phyloP scores from a whole-genome alignment of 192 early-diverging fungal genomes.

The Coemansia sp. region DNA sequence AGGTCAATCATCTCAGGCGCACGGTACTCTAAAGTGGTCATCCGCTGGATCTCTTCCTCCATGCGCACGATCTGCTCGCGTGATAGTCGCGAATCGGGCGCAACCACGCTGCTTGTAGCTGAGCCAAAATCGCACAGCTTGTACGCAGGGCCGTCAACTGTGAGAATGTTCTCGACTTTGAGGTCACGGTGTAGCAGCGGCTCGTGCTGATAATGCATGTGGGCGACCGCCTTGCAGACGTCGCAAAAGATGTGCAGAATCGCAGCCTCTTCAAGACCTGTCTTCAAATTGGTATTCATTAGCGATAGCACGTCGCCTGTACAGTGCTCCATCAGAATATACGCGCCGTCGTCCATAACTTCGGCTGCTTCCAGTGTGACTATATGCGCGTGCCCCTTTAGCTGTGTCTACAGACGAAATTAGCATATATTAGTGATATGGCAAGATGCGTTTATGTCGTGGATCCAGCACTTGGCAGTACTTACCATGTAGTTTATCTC shows the following conservation, averaged over 20 bases:
- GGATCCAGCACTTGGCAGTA: background rate
- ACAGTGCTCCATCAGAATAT: constrained; percentile 94
- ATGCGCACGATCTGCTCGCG: constrained; percentile 68
- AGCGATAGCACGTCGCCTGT: constrained; percentile 67
- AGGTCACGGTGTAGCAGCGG: constrained; percentile 85
- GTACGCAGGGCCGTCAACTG: constrained; percentile 59
- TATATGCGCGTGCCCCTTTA: constrained; percentile 77
- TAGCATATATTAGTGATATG: background rate
- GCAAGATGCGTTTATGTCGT: background rate
- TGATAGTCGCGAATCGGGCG: constrained; percentile 36
- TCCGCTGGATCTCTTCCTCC: constrained; percentile 87
- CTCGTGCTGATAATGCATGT: constrained; percentile 81
- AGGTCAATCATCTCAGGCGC: constrained; percentile 95
- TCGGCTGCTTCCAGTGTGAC: constrained; percentile 75
- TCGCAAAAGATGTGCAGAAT: constrained; percentile 87
- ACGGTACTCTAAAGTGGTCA: constrained; percentile 93
- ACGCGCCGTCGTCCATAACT: constrained; percentile 60
- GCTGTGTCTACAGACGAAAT: constrained; percentile 51
- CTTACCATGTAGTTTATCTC: constrained; percentile 76
- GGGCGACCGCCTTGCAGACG: constrained; percentile 82
- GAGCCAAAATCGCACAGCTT: constrained; percentile 98
- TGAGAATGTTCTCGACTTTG: constrained; percentile 82
- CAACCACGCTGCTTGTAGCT: constrained; percentile 51
- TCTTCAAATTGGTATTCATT: constrained; percentile 76
- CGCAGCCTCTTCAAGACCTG: constrained; percentile 75